Evolutionary conservation across 257 asterid genomes (phyloP).

Genomic region (Solanum megistacrolobum): DNA sequence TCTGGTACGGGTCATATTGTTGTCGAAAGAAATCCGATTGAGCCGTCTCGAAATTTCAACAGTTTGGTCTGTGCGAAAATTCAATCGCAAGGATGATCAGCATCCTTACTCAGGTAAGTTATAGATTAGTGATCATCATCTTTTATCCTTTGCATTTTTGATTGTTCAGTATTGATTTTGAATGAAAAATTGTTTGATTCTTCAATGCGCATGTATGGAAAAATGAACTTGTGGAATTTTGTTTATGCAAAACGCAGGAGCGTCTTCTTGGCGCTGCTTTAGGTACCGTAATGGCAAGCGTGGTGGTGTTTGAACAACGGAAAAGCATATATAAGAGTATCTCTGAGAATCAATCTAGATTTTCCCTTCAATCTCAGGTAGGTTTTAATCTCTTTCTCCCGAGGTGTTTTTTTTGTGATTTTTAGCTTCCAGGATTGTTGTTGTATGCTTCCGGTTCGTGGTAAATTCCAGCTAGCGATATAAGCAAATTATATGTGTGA

Average conservation of each 20-base stretch:
- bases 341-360: constrained; percentile 28
- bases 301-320: constrained; percentile 53
- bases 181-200: neutral
- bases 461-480: neutral
- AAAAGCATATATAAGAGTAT: constrained; percentile 44
- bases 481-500: neutral
- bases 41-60: neutral
- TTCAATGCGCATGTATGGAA: neutral
- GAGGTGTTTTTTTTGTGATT: neutral
- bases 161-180: neutral
- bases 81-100: constrained; percentile 43
- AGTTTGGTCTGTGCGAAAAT: neutral
- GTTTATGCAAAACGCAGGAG: constrained; percentile 39
- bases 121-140: neutral
- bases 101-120: constrained; percentile 60
- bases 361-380: constrained; percentile 23
- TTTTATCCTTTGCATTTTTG: neutral
- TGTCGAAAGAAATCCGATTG: neutral
- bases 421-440: neutral
- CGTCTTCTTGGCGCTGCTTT: constrained; percentile 78
- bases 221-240: neutral
- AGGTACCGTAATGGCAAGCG: constrained; percentile 47
- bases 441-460: neutral
- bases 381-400: neutral
- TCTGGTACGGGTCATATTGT: neutral